Evolutionary conservation across 352 stramenopile species (phyloP), one percentile per base, ranked within the genome.

Genomic region (Globisporangium megalacanthum): DNA sequence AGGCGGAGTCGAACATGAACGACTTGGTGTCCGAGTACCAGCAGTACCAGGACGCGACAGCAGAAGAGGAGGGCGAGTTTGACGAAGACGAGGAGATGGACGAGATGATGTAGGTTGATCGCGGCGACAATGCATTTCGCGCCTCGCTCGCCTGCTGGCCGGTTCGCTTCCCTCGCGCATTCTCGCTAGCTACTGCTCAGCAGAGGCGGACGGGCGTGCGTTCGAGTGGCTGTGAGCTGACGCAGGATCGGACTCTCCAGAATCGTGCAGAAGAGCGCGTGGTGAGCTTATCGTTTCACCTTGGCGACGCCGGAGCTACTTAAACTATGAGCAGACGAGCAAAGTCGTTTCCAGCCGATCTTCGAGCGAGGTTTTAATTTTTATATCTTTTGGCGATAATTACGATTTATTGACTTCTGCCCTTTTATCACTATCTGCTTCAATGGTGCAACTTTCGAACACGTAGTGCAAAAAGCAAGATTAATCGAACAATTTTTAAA

Each of bases 1-100:
- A 99, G 86, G 97, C 97, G 37, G 97, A 99, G 83, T 99, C 95
- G 60, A 99, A 99, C 94, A 98, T 99, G 94, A 99, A 99, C 81
- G 98, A 99, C 83, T 82, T 99, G 59, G 96, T 99, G 52, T 99
- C 97, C 51, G 98, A 99, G 80, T 99, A 99, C 86, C 98, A 99
- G 83, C 98, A 99, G 79, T 99, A 99, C 86, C 98, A 99, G 77
- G 97, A 99, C 68, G 97, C 97, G 45, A 99, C 97, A 58, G 95
- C 95, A 72, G 97, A 99, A 78, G 97, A 99, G 65, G 96, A 99
- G 71, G 96, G 93, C 62, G 95, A 99, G 70, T 98, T 98, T 70
- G 94, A 98, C 62, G 92, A 98, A 72, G 91, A 97, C 60, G 92
- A 97, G 65, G 89, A 96, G 58, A 96, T 97, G 74, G 88, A 96